Evolutionary conservation across 2,329 filamentous ascomycete species (phyloP).

Genomic region (Podosphaera aphanis): DNA sequence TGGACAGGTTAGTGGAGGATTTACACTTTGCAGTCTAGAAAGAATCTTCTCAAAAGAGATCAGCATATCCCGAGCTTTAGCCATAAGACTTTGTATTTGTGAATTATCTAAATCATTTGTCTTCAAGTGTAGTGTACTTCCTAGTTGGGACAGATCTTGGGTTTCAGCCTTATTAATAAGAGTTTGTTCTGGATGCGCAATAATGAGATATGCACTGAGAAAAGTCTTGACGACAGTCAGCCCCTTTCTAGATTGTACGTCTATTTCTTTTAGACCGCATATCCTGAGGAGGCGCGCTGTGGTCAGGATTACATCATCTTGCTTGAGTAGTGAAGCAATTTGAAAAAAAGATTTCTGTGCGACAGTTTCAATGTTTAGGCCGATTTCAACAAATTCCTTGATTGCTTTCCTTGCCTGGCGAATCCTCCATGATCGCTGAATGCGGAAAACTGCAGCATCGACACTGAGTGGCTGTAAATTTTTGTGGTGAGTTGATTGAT

Average conservation of each 20-base stretch:
- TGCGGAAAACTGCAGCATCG: slow-evolving; percentile 37
- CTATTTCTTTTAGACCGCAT: slow-evolving; percentile 45
- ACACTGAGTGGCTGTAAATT: slow-evolving; percentile 26
- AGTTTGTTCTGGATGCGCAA: slow-evolving; percentile 57
- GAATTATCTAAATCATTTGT: slow-evolving; percentile 34
- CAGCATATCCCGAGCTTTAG: slow-evolving; percentile 53
- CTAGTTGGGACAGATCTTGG: slow-evolving; percentile 32
- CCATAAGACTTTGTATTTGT: slow-evolving; percentile 46
- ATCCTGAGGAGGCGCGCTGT: slow-evolving; percentile 46
- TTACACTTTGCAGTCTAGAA: slow-evolving; percentile 38
- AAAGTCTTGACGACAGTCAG: slow-evolving; percentile 54
- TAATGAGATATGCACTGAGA: slow-evolving; percentile 55
- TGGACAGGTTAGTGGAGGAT: slow-evolving; percentile 38
- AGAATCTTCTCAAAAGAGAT: slow-evolving; percentile 57
- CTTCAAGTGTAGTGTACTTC: slow-evolving; percentile 23
- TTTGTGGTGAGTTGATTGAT: slow-evolving; percentile 25
- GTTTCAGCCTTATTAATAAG: slow-evolving; percentile 46
- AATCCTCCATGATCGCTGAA: slow-evolving; percentile 49
- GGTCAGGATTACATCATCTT: slow-evolving; percentile 38
- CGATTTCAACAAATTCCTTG: slow-evolving; percentile 40
- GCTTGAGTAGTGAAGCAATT: slow-evolving; percentile 43
- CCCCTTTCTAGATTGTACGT: slow-evolving; percentile 36
- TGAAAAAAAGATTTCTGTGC: slow-evolving; percentile 48
- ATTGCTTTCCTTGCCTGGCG: slow-evolving; percentile 33
- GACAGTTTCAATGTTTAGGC: slow-evolving; percentile 47